A percentile compares a stretch with the other conserved stretches of the same genome.
Evolutionary conservation across 176 grass and related monocot genomes (phyloP).

Genomic region (Zizania latifolia): DNA sequence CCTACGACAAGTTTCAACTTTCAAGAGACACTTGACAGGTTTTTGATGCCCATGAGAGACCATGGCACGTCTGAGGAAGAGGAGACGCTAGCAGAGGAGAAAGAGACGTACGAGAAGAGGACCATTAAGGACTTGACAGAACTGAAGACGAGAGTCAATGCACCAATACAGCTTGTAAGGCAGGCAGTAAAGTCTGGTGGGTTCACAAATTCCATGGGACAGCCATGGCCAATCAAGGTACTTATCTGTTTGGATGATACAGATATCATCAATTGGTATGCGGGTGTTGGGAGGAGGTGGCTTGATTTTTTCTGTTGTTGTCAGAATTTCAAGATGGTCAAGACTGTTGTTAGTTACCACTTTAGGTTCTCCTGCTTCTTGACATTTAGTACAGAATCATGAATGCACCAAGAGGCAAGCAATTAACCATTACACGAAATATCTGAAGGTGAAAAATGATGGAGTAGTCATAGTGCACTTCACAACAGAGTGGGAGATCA

Average conservation of each 20-base stretch:
- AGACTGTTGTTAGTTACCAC: slow-evolving; percentile 79
- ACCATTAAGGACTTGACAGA: slow-evolving; percentile 79
- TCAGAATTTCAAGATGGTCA: slow-evolving; percentile 85
- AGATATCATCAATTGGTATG: slow-evolving; percentile 95
- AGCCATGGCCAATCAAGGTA: slow-evolving; percentile 71
- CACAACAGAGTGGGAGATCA: slow-evolving; percentile 81
- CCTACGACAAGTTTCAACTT: slow-evolving; percentile 81
- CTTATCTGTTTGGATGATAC: slow-evolving; percentile 85
- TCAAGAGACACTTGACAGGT: slow-evolving; percentile 51
- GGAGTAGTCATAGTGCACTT: slow-evolving; percentile 51
- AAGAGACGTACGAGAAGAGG: slow-evolving; percentile 75
- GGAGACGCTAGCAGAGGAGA: slow-evolving; percentile 54
- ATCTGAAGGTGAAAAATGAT: slow-evolving; percentile 67
- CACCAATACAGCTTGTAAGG: slow-evolving; percentile 67
- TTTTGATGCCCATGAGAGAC: slow-evolving; percentile 51
- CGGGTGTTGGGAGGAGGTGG: slow-evolving; percentile 77
- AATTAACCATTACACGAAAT: slow-evolving; percentile 85
- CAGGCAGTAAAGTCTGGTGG: slow-evolving; percentile 67
- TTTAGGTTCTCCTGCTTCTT: slow-evolving; percentile 96
- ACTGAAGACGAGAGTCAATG: slow-evolving; percentile 72
- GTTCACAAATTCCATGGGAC: slow-evolving; percentile 87
- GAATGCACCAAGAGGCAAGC: slow-evolving; percentile 76
- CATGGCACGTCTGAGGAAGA: slow-evolving; percentile 40
- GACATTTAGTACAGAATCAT: slow-evolving; percentile 86
- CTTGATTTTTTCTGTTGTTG: slow-evolving; percentile 93